Evolutionary conservation across 139 green algal genomes (phyloP), one percentile per base, ranked within the genome.

Genomic region (Chlorella sp.): DNA sequence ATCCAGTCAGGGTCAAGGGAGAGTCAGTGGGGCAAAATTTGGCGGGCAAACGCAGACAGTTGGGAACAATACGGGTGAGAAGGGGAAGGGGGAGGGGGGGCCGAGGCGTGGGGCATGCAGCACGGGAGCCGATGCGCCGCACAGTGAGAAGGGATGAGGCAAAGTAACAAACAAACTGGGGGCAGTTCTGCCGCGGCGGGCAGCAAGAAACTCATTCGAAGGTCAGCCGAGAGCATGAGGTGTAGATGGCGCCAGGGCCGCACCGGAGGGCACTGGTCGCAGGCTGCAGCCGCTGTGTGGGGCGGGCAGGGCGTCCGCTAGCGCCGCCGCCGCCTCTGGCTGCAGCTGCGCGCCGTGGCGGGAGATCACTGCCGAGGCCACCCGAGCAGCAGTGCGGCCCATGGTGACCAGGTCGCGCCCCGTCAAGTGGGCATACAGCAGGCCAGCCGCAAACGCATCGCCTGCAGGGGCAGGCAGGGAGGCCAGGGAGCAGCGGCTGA

Each of bases 381-480:
- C 88, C 21, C 90, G 85, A 0, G 93, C 90, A 0, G 86, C 95
- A 62, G 91, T 88, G 16, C 91, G 83, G 5, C 93, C 95, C 76
- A 97, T 95, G 25, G 63, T 85, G 2, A 75, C n/a, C 15, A 94
- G 18, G 72, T 94, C 92, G 32, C 88, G 76, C 16, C 92, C 90
- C 1, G 39, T 39, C 25, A 97, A 84, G 39, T 95, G 87, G 4
- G 80, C 94, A 70, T 91, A 93, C 55, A 97, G 47, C 20, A 95
- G 56, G 20, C 93, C 94, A 1, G 94, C 95, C 13, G 93, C 91
- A 78, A 95, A 98, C 21, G 92, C 95, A 82, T 98, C 95, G 7
- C 95, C 70, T 74, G 68, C 38, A 13, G n/a, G n/a, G n/a, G n/a
- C 25, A 62, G 70, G 0, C 0, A 39, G 25, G 38, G 38, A 0